Base-by-base conservation (phyloP, 306 rosid genomes). In the Mimosa bimucronata region DNA sequence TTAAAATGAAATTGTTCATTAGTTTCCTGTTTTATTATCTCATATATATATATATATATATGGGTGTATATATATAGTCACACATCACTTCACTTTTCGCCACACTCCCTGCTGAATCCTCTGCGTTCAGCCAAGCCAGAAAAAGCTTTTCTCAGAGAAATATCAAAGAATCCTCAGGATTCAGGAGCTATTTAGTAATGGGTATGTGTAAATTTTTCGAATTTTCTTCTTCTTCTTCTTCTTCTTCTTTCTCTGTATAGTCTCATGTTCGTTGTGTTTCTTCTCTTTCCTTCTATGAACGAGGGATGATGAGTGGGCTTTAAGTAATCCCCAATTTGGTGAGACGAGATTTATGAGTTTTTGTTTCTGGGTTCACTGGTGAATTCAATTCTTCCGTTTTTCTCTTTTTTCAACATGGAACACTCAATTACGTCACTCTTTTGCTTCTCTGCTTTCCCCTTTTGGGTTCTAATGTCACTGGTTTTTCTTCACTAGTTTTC, bases 1-100 rank as follows among this genome's bases (percentile, higher is more conserved):
- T 23, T 23, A 58, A 14, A 58, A 21, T 14, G 7, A 15, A 38
- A 77, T 72, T 65, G 38, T 80, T 71, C 28, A 50, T 60, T 83
- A 38, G 86, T 85, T 87, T 79, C 84, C 85, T 3, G 18, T 5
- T 67, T 13, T 38, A 42, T 67, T 8, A 34, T 67, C 18, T 4
- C 6, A 15, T 48, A 21, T 41, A 11, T 11, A 5, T 23, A 7
- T 13, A 11, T 23, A 21, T 3, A n/a, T 37, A 37, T 37, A 37
- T 40, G 4, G 9, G 15, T 13, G 15, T 5, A 5, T 25, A 13
- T 23, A 21, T 23, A 42, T 1, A 12, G 14, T 1, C 62, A 8
- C 30, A 57, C 64, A 57, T 23, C 64, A n/a, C 10, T 25, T 10
- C 65, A 55, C 62, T 55, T n/a, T 21, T 55, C 57, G 62, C 62